These are phyloP conservation scores for Dichotomopilus funicola DNA, from an alignment of 2,329 filamentous ascomycete genomes.

Conservation along the genomic window DNA sequence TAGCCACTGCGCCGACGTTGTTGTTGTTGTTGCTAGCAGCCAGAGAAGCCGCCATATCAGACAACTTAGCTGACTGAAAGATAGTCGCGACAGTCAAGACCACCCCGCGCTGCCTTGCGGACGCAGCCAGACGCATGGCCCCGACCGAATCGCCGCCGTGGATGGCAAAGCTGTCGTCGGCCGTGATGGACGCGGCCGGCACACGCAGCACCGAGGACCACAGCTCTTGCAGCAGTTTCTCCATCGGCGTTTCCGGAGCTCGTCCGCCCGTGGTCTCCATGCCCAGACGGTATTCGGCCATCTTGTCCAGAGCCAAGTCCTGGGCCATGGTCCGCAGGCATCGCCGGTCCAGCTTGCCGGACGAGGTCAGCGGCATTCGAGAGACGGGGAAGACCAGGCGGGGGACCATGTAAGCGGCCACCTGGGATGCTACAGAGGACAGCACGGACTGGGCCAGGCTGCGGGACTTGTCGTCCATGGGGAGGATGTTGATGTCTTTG, in stretches of 20 bases:
- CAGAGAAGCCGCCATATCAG: conserved; percentile 15
- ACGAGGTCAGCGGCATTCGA: conserved; percentile 24
- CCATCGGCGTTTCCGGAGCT: conserved; percentile 32
- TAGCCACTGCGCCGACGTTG: background rate
- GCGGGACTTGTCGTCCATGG: conserved; percentile 8
- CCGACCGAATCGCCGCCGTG: conserved; percentile 32
- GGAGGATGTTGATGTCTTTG: conserved; percentile 24
- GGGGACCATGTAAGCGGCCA: conserved; percentile 23
- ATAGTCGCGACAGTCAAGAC: conserved; percentile 19
- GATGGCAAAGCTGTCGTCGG: conserved; percentile 30
- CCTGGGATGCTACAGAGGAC: conserved; percentile 25
- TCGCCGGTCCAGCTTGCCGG: conserved; percentile 21
- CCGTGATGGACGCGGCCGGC: conserved; percentile 7
- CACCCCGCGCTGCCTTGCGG: conserved; percentile 18
- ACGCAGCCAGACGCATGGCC: conserved; percentile 41
- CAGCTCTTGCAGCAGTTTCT: conserved; percentile 38
- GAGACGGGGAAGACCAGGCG: conserved; percentile 22
- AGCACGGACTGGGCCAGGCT: conserved; percentile 8
- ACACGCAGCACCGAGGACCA: conserved; percentile 34
- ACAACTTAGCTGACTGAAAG: conserved; percentile 18
- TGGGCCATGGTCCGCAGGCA: conserved; percentile 13
- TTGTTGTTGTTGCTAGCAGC: background rate
- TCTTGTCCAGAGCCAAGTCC: conserved; percentile 2
- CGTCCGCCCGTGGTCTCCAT: conserved; percentile 19
- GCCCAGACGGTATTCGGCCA: conserved; percentile 20